Evolutionary conservation across 208 protist genomes (phyloP).

Genomic region (Leishmania amazonensis): DNA sequence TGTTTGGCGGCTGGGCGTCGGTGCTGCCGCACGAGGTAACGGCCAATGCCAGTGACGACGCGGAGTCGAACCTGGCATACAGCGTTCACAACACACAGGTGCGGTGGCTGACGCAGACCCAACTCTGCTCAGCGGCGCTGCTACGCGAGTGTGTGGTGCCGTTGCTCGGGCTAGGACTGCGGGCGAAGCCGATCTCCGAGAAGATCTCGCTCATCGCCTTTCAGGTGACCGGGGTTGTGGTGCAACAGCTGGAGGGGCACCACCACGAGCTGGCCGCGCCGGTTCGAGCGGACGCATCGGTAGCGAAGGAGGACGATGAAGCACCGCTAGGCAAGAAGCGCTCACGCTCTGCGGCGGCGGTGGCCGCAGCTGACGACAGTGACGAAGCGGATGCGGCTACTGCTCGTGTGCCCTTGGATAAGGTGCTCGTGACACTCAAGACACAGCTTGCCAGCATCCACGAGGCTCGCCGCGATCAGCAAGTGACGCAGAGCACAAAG

Average conservation of each 20-base stretch:
- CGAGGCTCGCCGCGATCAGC: conserved; percentile 31
- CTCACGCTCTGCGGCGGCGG: neutral
- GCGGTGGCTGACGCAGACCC: conserved; percentile 43
- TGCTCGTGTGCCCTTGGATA: conserved; percentile 26
- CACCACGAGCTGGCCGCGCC: conserved; percentile 34
- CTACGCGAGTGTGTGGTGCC: conserved; percentile 42
- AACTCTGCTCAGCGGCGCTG: conserved; percentile 25
- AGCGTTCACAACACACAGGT: conserved; percentile 29
- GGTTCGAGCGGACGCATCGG: neutral
- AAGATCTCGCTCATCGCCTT: conserved; percentile 57
- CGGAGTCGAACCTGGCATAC: neutral
- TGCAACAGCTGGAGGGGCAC: conserved; percentile 77
- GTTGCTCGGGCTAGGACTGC: conserved; percentile 51
- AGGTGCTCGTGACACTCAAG: conserved; percentile 35
- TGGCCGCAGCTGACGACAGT: neutral
- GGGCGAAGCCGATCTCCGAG: conserved; percentile 51
- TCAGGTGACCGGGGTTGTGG: conserved; percentile 57
- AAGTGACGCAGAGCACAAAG: conserved; percentile 36
- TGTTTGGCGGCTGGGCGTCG: conserved; percentile 70
- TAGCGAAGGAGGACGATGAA: neutral
- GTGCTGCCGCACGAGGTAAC: conserved; percentile 46
- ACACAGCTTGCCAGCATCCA: conserved; percentile 33
- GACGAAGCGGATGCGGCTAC: neutral
- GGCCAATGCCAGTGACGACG: conserved; percentile 14
- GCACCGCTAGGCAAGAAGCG: conserved; percentile 22